phyloP scores from a whole-genome alignment of 148 eudicot genomes.

The Cornus kousa region DNA sequence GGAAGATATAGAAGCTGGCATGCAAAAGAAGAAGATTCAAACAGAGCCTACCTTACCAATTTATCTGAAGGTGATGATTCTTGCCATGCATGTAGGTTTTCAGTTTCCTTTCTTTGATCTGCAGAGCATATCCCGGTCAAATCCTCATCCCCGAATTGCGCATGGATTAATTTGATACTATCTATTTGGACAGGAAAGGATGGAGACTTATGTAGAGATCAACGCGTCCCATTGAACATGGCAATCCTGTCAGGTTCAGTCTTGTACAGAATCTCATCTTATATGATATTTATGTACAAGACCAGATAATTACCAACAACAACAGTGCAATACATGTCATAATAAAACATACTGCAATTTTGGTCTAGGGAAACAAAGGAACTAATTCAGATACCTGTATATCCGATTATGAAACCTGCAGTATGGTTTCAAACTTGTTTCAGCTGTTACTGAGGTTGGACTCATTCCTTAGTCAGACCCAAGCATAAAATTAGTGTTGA shows the following conservation, averaged over 20 bases:
- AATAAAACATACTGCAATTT: no score
- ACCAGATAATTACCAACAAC: slow-evolving; percentile 9
- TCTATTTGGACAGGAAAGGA: slow-evolving; percentile 50
- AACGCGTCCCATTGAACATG: slow-evolving; percentile 45
- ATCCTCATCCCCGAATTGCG: slow-evolving; percentile 12
- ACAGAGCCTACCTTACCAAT: slow-evolving; percentile 88
- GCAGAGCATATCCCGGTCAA: slow-evolving; percentile 16
- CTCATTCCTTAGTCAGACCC: not conserved
- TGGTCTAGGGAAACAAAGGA: not conserved
- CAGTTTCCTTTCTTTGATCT: slow-evolving; percentile 1
- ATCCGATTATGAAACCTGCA: not conserved
- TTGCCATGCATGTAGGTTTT: not conserved
- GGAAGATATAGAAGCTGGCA: slow-evolving; percentile 88
- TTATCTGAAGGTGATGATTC: slow-evolving; percentile 59
- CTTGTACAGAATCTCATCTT: slow-evolving; percentile 58
- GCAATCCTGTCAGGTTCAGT: slow-evolving; percentile 75
- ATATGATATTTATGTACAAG: slow-evolving; percentile 49
- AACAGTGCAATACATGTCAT: not conserved
- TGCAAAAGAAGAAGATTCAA: slow-evolving; percentile 49
- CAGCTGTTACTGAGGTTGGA: not conserved
- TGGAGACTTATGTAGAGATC: slow-evolving; percentile 36
- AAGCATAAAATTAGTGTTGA: not conserved
- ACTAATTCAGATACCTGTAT: not conserved
- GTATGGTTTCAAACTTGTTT: not conserved
- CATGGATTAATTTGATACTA: slow-evolving; percentile 32